Evolutionary conservation across 83 land plant genomes (phyloP), one percentile per base, ranked within the genome.

Genomic region (Picea abies): DNA sequence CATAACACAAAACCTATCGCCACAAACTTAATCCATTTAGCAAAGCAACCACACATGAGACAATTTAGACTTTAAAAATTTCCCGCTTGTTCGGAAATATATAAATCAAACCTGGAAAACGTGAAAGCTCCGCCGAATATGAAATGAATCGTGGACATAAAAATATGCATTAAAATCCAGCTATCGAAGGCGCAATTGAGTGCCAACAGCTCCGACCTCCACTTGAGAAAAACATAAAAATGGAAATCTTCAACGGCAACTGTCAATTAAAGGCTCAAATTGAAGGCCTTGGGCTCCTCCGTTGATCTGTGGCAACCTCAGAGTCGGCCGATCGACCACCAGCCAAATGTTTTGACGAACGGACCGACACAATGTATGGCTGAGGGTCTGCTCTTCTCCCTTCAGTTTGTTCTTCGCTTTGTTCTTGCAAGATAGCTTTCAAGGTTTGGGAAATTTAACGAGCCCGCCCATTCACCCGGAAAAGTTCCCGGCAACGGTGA

Each of bases 361-460:
- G 4, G 1, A 47, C 23, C 58, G 23, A 14, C 58, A 41, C 5
- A 75, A 75, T 75, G 60, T n/a, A 3, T n/a, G 22, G 9, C 78
- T 75, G 26, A 75, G 78, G 78, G 78, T 75, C 60, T 75, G 23
- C 58, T 75, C 49, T 75, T 23, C 78, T 56, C 2, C 58, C 58
- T 56, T 56, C 11, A 56, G 78, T 47, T 72, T 75, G 41, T 71
- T 71, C 10, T 71, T 44, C 37, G 22, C 22, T 44, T 75, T 41
- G n/a, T 75, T 47, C 56, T 47, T 75, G 14, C 49, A 75, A 75
- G 78, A 75, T 39, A 75, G 78, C 58, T 75, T 41, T 75, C 49
- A 47, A 44, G 41, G 12, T n/a, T 71, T 71, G 78, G 29, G 78
- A 75, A 49, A 75, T 44, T 75, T 75, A 6, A 75, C 78, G 49